Evolutionary conservation across 2,329 filamentous ascomycete genomes (phyloP).

Genomic region (Moelleriella libera): DNA sequence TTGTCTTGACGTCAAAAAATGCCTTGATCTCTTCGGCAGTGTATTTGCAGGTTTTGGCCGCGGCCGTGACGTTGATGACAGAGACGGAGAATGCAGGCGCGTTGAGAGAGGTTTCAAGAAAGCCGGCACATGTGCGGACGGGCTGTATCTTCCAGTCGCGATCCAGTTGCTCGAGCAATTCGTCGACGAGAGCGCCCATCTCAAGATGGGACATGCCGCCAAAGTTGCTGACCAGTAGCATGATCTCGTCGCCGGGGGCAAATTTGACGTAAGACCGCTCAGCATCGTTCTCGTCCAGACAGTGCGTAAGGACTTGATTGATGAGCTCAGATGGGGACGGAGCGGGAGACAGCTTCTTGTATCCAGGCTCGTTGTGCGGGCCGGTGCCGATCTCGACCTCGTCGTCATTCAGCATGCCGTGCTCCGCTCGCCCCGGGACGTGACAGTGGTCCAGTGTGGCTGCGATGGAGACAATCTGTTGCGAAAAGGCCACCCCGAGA

Average conservation of each 20-base stretch:
- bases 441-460: slow-evolving; percentile 48
- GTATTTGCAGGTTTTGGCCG: slow-evolving; percentile 29
- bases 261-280: slow-evolving; percentile 36
- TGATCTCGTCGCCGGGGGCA: slow-evolving; percentile 28
- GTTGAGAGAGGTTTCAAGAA: slow-evolving; percentile 59
- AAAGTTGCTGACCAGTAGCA: slow-evolving; percentile 44
- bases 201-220: slow-evolving; percentile 44
- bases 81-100: slow-evolving; percentile 58
- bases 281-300: slow-evolving; percentile 40
- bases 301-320: slow-evolving; percentile 44
- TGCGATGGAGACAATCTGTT: slow-evolving; percentile 41
- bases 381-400: slow-evolving; percentile 53
- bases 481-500: slow-evolving; percentile 32
- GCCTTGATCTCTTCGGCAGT: slow-evolving; percentile 39
- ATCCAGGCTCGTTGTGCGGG: slow-evolving; percentile 52
- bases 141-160: slow-evolving; percentile 32
- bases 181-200: slow-evolving; percentile 37
- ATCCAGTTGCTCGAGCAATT: slow-evolving; percentile 35
- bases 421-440: slow-evolving; percentile 36
- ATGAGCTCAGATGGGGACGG: slow-evolving; percentile 34
- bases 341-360: slow-evolving; percentile 38
- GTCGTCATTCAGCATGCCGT: slow-evolving; percentile 30
- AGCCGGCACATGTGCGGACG: slow-evolving; percentile 44
- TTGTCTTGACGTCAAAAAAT: slow-evolving; percentile 51
- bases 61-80: slow-evolving; percentile 42